These are phyloP conservation scores for Aspergillus carlsbadensis DNA, from an alignment of 495 filamentous ascomycete species.

Conservation along the genomic window DNA sequence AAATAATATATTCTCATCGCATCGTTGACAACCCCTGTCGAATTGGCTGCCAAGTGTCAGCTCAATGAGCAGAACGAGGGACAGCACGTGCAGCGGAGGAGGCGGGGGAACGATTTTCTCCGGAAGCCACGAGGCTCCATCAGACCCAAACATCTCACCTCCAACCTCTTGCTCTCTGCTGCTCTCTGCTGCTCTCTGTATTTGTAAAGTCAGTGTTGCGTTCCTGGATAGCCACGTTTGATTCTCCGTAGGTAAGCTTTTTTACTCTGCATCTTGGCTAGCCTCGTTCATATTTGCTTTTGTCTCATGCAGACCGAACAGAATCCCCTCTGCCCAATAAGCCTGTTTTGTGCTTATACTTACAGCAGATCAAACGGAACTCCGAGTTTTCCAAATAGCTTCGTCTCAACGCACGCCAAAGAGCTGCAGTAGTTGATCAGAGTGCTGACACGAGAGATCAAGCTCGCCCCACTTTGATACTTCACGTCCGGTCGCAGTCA, in stretches of 20 bases:
- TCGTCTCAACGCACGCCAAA: too few relatives aligned
- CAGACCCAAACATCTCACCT: background rate
- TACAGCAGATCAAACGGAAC: too few relatives aligned
- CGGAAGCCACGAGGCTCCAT: background rate
- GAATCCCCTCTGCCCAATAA: too few relatives aligned
- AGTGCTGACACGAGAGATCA: background rate
- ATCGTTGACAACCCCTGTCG: background rate
- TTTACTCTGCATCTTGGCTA: background rate
- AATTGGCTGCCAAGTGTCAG: background rate
- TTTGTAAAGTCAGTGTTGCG: background rate
- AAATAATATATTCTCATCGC: background rate
- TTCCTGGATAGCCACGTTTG: background rate
- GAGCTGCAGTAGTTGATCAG: background rate
- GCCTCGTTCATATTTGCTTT: background rate
- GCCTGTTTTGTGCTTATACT: too few relatives aligned
- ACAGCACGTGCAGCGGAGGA: background rate
- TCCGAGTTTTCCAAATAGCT: too few relatives aligned
- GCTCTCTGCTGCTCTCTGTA: background rate
- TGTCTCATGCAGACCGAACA: background rate
- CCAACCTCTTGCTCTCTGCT: background rate
- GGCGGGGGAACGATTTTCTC: background rate
- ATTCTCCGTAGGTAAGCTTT: background rate
- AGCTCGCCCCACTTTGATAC: background rate
- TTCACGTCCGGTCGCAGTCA: background rate
- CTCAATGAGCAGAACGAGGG: slow-evolving; percentile 1